These are phyloP conservation scores for Davidsoniella eucalypti DNA, from an alignment of 2,329 filamentous ascomycete species.

Conservation along the genomic window DNA sequence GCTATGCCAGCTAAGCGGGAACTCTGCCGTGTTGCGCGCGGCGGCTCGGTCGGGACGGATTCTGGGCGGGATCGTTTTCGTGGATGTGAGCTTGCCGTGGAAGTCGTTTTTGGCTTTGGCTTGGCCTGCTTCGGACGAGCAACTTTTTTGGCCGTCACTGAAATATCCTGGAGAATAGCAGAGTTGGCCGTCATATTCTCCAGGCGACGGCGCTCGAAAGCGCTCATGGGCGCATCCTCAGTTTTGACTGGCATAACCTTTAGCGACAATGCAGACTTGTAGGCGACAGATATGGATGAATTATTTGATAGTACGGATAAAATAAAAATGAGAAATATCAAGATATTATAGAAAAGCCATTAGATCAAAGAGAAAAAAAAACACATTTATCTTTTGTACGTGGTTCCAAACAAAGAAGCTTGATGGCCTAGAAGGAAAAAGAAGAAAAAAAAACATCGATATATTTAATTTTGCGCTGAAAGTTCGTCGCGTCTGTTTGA, in stretches of 20 bases:
- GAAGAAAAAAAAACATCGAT: too few relatives aligned
- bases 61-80: slow-evolving; percentile 20
- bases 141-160: slow-evolving; percentile 50
- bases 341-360: too few relatives aligned
- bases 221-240: slow-evolving; percentile 40
- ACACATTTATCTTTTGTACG: too few relatives aligned
- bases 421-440: too few relatives aligned
- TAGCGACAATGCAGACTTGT: neutral
- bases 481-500: too few relatives aligned
- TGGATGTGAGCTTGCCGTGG: slow-evolving; percentile 6
- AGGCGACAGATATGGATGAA: neutral
- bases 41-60: slow-evolving; percentile 27
- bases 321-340: too few relatives aligned
- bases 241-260: neutral
- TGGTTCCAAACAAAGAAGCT: too few relatives aligned
- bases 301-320: too few relatives aligned
- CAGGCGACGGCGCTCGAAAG: slow-evolving; percentile 70
- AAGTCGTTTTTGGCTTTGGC: slow-evolving; percentile 21
- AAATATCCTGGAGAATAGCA: slow-evolving; percentile 61
- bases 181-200: slow-evolving; percentile 82
- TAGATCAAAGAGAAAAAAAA: too few relatives aligned
- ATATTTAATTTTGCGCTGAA: too few relatives aligned
- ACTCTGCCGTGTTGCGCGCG: slow-evolving; percentile 38
- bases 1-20: slow-evolving; percentile 40
- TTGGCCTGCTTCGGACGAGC: slow-evolving; percentile 26